Percentiles rank a stretch among this genome's conserved stretches.
phyloP scores from a whole-genome alignment of 116 monocot genomes.

The Zostera marina region DNA sequence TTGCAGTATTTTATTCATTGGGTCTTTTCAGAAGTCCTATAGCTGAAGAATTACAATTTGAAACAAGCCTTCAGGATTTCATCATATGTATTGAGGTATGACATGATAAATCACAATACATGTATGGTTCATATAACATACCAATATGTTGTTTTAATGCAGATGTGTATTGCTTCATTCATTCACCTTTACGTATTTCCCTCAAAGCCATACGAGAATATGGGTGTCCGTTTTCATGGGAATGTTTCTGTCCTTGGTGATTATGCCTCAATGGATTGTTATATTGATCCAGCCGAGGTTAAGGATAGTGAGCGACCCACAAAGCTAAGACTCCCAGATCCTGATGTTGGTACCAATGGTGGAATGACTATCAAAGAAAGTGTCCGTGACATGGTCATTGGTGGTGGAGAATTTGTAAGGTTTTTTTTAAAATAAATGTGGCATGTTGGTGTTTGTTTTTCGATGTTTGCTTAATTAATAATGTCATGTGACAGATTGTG shows the following conservation, averaged over 20 bases:
- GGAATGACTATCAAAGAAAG: conserved; percentile 66
- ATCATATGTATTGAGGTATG: conserved; percentile 96
- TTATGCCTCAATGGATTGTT: conserved; percentile 77
- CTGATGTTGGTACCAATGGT: conserved; percentile 32
- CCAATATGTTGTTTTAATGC: background rate
- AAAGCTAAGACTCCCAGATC: conserved; percentile 22
- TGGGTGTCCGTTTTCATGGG: conserved; percentile 51
- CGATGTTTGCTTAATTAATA: background rate
- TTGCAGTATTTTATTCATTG: conserved; percentile 77
- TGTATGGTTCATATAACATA: background rate
- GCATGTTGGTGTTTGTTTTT: background rate
- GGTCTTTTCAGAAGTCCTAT: conserved; percentile 66
- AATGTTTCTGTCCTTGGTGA: conserved; percentile 83
- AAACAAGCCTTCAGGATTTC: conserved; percentile 86
- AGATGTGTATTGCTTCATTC: conserved; percentile 91
- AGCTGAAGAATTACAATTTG: conserved; percentile 41
- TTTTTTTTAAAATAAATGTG: background rate
- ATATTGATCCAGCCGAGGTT: conserved; percentile 86
- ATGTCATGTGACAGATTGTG: conserved; percentile 41
- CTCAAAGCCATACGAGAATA: conserved; percentile 54
- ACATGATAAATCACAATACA: too few species aligned
- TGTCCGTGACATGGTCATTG: conserved; percentile 91
- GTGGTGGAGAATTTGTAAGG: conserved; percentile 85
- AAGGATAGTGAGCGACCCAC: conserved; percentile 52
- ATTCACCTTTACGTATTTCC: conserved; percentile 91